Percentiles rank a stretch among this genome's conserved stretches.
phyloP scores from a whole-genome alignment of 768 basidiomycete species.

The Pisolithus sp. region DNA sequence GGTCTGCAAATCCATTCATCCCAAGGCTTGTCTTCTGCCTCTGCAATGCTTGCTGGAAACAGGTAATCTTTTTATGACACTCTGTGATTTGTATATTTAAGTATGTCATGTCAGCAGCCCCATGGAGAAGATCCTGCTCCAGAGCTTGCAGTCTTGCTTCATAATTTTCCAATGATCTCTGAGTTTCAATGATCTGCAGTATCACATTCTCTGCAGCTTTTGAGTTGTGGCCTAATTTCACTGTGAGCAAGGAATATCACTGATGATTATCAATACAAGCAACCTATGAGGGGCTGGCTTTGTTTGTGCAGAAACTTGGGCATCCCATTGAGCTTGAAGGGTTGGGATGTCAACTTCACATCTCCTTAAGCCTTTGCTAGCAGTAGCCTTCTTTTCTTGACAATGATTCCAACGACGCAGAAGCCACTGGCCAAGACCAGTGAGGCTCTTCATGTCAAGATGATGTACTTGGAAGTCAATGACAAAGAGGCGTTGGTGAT shows the following conservation, averaged over 20 bases:
- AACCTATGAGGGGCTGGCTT: no score
- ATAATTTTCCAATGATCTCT: no score
- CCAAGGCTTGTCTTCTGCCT: background rate
- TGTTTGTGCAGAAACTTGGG: no score
- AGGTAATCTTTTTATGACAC: background rate
- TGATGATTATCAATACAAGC: no score
- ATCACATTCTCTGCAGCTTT: no score
- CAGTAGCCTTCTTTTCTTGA: constrained; percentile 5
- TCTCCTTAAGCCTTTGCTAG: background rate
- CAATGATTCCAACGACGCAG: constrained; percentile 3
- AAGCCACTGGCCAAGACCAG: constrained; percentile 12
- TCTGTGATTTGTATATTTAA: no score
- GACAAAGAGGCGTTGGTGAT: constrained; percentile 20
- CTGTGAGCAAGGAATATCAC: no score
- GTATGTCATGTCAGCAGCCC: no score
- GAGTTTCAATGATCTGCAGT: no score
- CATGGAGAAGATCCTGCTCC: no score
- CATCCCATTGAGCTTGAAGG: constrained; percentile 11
- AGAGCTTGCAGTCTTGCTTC: no score
- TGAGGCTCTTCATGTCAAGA: constrained; percentile 7
- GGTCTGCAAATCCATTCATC: background rate
- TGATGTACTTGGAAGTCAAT: constrained; percentile 21
- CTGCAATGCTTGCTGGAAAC: background rate
- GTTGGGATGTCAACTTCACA: background rate
- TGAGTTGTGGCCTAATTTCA: no score